Base-by-base conservation (phyloP, 768 basidiomycete genomes). In the Phlebiopsis gigantea region DNA sequence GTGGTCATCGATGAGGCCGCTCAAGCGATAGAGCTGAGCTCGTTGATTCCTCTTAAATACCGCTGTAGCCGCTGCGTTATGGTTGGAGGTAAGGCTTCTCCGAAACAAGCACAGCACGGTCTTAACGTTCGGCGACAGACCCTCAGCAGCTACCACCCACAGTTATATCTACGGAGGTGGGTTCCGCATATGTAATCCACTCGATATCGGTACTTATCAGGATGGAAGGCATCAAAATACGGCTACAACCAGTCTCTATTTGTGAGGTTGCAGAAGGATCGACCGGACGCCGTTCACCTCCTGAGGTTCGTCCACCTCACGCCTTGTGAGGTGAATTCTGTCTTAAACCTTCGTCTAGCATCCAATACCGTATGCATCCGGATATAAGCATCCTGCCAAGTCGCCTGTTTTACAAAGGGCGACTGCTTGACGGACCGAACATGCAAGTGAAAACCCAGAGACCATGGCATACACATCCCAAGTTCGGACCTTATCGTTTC, bases 291-390 rank as follows among this genome's bases (percentile, higher is more conserved):
- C 19, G 90, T 96, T 41, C 93, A 98, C 71, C 77, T 99, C 0
- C 73, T 99, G 46, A 96, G 91, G 94, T 90, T 62, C 57, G 75
- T 61, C 12, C 17, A 26, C 26, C 42, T 5, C 6, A 22, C n/a
- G 51, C 26, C 17, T 26, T 41, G 15, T 19, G 12, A n/a, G n/a
- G n/a, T n/a, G n/a, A n/a, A n/a, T n/a, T n/a, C n/a, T n/a, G n/a
- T n/a, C n/a, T n/a, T n/a, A n/a, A n/a, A n/a, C n/a, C n/a, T n/a
- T n/a, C n/a, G n/a, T n/a, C 50, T 39, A 98, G 96, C 63, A 98
- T 99, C 42, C 97, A 99, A 73, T 99, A 99, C 68, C 95, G 97
- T 62, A 99, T 99, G 97, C 95, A 99, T 67, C 96, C 96, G 1
- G 86, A 91, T 51, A 98, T 98, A 66, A 96, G 93, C 60, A 76